Percentiles rank a stretch among this genome's conserved stretches.
Evolutionary conservation across 805 yeast species (phyloP).

Genomic region (Tetrapisispora pingtungensis): DNA sequence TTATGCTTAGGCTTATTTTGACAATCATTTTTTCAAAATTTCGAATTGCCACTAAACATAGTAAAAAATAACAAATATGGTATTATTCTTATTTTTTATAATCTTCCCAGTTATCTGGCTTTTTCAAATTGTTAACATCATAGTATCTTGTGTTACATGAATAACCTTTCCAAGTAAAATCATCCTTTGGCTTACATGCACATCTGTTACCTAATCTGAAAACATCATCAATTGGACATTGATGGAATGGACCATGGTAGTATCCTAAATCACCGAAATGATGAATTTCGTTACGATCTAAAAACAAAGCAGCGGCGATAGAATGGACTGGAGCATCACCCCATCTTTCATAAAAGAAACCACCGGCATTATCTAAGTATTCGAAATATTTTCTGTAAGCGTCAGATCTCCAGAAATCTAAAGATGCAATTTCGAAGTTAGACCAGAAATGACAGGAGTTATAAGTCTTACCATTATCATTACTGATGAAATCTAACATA

Average conservation of each 20-base stretch:
- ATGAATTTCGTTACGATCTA: slow-evolving; percentile 54
- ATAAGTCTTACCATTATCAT: slow-evolving; percentile 61
- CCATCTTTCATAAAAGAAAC: slow-evolving; percentile 85
- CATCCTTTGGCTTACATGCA: slow-evolving; percentile 61
- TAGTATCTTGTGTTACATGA: slow-evolving; percentile 58
- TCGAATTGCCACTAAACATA: too few species aligned
- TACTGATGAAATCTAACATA: slow-evolving; percentile 60
- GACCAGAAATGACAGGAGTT: slow-evolving; percentile 88
- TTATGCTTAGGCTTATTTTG: background rate
- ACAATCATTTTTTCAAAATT: too few species aligned
- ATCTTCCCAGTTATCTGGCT: slow-evolving; percentile 57
- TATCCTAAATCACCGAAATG: slow-evolving; percentile 77
- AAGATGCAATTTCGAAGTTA: slow-evolving; percentile 68
- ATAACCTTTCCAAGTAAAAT: slow-evolving; percentile 62
- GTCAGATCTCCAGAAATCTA: slow-evolving; percentile 63
- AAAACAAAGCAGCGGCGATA: slow-evolving; percentile 65
- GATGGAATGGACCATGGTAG: slow-evolving; percentile 61
- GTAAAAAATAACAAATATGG: too few species aligned
- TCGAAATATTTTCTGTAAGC: slow-evolving; percentile 61
- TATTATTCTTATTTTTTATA: background rate
- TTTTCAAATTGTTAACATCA: slow-evolving; percentile 39
- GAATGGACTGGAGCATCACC: slow-evolving; percentile 89
- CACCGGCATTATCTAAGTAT: slow-evolving; percentile 59
- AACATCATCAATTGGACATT: slow-evolving; percentile 62
- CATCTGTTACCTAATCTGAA: slow-evolving; percentile 53